These are phyloP conservation scores for Pestalotiopsis sp. DNA, from an alignment of 2,329 filamentous ascomycete species.

Conservation along the genomic window DNA sequence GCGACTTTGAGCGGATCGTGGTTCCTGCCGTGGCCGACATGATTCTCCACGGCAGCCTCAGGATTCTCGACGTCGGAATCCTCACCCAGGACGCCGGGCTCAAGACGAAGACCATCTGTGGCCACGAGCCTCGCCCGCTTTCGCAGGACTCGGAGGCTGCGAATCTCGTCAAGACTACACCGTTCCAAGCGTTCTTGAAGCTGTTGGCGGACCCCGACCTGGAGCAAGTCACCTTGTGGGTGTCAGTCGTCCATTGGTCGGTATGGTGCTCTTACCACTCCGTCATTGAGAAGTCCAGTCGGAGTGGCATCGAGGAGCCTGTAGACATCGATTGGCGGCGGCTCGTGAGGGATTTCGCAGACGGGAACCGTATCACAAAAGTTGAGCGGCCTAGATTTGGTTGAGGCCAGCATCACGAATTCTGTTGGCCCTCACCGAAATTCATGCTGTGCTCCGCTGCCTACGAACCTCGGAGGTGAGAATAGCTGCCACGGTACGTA, in stretches of 20 bases:
- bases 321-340: slow-evolving; percentile 14
- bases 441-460: neutral
- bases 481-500: neutral
- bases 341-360: slow-evolving; percentile 12
- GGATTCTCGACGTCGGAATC: slow-evolving; percentile 26
- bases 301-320: slow-evolving; percentile 12
- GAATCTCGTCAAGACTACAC: slow-evolving; percentile 25
- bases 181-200: slow-evolving; percentile 39
- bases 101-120: neutral
- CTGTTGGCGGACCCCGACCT: slow-evolving; percentile 50
- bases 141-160: slow-evolving; percentile 12
- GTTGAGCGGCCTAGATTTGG: neutral
- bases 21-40: slow-evolving; percentile 33
- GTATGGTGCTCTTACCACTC: slow-evolving; percentile 47
- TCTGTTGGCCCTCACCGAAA: neutral
- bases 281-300: slow-evolving; percentile 12
- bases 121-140: neutral
- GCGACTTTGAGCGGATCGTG: slow-evolving; percentile 31
- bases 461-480: neutral
- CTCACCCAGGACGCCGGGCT: slow-evolving; percentile 21
- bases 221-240: slow-evolving; percentile 39
- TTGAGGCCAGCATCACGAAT: neutral
- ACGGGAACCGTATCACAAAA: slow-evolving; percentile 11
- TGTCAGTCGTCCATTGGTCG: slow-evolving; percentile 37
- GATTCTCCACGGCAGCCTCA: slow-evolving; percentile 29